Evolutionary conservation across 2,329 filamentous ascomycete genomes (phyloP), one percentile per base, ranked within the genome.

Genomic region (Apiospora kogelbergensis): DNA sequence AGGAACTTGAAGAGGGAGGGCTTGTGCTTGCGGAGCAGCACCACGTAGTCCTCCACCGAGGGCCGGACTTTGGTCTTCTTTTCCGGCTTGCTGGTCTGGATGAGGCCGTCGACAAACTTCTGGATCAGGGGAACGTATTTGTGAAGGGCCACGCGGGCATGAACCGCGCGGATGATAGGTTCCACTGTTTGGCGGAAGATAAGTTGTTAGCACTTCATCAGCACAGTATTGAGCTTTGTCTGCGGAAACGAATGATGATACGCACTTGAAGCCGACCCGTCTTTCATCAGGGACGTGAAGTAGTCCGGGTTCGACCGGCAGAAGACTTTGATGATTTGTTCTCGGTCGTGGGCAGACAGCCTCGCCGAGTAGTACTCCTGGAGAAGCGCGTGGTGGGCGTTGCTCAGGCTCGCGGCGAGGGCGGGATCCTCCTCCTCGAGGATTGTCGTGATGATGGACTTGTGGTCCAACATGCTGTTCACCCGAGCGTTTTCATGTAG

Each of bases 331-430:
- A 88, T 87, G 65, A 95, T 89, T 73, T 90, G 86, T 68, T 93
- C 88, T n/a, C 93, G 88, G 76, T 96, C 93, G 44, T 89, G 88
- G 10, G 93, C 86, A 0, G 90, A 90, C 30, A 95, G 85, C n/a
- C 90, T 84, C 1, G 91, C 88, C 0, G 90, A 86, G 72, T 93
- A 89, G 78, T 93, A 95, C 69, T 92, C 89, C 60, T 91, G 83
- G 44, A 90, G 91, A 70, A 88, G 84, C 2, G 80, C 79, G 72
- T 95, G 92, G 71, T 93, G 89, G 11, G 80, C 73, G 13, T 90
- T 86, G 1, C 84, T 86, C 30, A 93, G 78, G 0, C 83, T 80
- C 0, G 80, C 76, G 1, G 81, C 77, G 6, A 86, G 78, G 1
- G 80, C 77, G 0, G 85, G 81, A 48, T 88, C 83, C n/a, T 37